These are phyloP conservation scores for Ensete glaucum DNA, from an alignment of 176 grass and related monocot genomes.

Conservation along the genomic window DNA sequence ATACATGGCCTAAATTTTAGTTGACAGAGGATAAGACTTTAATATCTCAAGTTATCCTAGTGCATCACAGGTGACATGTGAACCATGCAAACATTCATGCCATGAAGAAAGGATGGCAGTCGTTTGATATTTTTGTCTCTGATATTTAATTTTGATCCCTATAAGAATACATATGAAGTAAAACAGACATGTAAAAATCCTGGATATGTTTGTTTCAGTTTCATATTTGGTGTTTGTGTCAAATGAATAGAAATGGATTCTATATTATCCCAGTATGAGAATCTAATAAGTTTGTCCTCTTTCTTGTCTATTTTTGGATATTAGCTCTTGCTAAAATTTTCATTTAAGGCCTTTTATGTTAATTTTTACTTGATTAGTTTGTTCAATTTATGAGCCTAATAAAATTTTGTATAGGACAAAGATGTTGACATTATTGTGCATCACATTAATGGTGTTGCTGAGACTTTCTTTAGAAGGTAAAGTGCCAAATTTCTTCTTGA, in stretches of 20 bases:
- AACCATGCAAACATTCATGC: too few relatives aligned
- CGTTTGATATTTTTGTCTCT: background rate
- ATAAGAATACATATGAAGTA: too few relatives aligned
- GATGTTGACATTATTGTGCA: slow-evolving; percentile 53
- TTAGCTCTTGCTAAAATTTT: too few relatives aligned
- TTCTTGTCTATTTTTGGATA: too few relatives aligned
- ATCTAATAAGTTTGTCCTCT: too few relatives aligned
- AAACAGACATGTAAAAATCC: background rate
- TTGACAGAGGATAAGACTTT: too few relatives aligned
- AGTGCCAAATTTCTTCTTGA: background rate
- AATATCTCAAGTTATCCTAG: too few relatives aligned
- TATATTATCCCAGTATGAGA: too few relatives aligned
- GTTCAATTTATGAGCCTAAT: background rate
- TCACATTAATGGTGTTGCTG: slow-evolving; percentile 70
- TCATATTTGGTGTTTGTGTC: background rate
- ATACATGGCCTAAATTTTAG: too few relatives aligned
- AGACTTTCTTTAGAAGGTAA: slow-evolving; percentile 64
- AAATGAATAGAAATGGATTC: background rate
- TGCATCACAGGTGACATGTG: too few relatives aligned
- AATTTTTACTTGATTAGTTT: background rate
- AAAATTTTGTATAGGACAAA: slow-evolving; percentile 42
- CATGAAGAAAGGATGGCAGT: too few relatives aligned
- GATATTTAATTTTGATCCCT: background rate
- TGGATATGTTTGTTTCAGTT: background rate
- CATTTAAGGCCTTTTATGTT: too few relatives aligned